Base-by-base conservation (phyloP, 371 early-diverging fungal species). In the Blakeslea trispora region DNA sequence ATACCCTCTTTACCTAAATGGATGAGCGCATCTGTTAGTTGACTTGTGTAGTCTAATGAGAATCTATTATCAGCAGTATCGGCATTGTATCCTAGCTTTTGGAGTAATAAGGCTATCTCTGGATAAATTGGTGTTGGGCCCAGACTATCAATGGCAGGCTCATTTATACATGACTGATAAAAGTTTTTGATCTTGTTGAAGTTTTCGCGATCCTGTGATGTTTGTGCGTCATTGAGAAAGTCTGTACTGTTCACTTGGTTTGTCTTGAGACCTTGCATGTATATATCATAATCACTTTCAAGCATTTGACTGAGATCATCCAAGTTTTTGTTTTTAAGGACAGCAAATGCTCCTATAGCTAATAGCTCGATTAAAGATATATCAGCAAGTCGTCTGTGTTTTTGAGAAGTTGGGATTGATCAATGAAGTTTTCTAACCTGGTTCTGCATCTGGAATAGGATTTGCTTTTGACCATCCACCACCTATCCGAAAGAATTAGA, bases 151-250 rank as follows among this genome's bases (percentile, higher is more conserved):
- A 86, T 75, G 1, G 48, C 43, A 0, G 59, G 61, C 37, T 75
- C 75, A 44, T 86, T 64, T 75, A 83, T 81, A 45, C 87, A 86
- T 18, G 83, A 66, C 18, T 50, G 42, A 50, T 82, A 87, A 3
- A 79, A 77, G 17, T 61, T 37, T 44, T 79, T 68, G 7, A 83
- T 42, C 50, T 76, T 72, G 17, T 66, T 60, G 41, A 83, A 81
- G 40, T 79, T 81, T 13, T 58, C 50, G 14, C 61, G 53, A 37
- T 72, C 79, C 11, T 59, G 51, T 10, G 63, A 60, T 14, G 42
- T 45, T 17, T 65, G 61, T 4, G 54, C 56, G 17, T 23, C 21
- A 34, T 43, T 28, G 3, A 47, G 34, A 10, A 39, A 39, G 9
- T 13, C 34, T n/a, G 23, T 11, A 19, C 37, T 37, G 37, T 41